Evolutionary conservation across 1,139 yeast genomes (phyloP).

Genomic region (Nematodospora anomalae): DNA sequence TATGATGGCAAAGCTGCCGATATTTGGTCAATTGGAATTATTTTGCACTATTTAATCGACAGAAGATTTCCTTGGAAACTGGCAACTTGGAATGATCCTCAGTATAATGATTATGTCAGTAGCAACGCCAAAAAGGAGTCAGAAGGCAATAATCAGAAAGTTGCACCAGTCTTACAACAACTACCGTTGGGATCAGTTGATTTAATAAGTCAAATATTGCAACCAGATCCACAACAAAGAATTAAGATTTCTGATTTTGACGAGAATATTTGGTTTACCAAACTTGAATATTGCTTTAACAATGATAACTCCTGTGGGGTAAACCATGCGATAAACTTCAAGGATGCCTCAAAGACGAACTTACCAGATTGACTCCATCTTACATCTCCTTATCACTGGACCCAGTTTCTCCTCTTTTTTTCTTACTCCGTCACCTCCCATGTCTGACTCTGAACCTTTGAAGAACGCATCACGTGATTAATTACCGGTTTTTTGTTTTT

Average conservation of each 20-base stretch:
- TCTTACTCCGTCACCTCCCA: constrained; percentile 1
- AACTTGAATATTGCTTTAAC: constrained; percentile 14
- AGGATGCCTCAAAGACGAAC: background rate
- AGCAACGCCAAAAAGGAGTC: background rate
- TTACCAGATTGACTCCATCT: background rate
- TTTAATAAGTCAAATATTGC: constrained; percentile 19
- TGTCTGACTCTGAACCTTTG: background rate
- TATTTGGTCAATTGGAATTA: constrained; percentile 52
- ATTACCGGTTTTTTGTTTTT: background rate
- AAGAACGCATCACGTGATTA: background rate
- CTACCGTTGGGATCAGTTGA: constrained; percentile 12
- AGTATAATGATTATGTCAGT: constrained; percentile 14
- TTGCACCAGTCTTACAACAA: constrained; percentile 10
- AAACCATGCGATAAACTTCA: constrained; percentile 12
- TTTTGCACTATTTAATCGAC: constrained; percentile 33
- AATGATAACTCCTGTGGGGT: constrained; percentile 15
- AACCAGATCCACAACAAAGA: constrained; percentile 19
- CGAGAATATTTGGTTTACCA: constrained; percentile 19
- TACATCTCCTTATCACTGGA: too few species aligned
- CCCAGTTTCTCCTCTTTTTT: too few species aligned
- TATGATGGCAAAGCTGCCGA: constrained; percentile 47
- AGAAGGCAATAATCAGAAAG: constrained; percentile 1
- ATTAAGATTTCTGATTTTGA: constrained; percentile 16
- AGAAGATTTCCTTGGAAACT: constrained; percentile 37
- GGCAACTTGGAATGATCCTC: constrained; percentile 26